These are phyloP conservation scores for Postia placenta DNA, from an alignment of 768 basidiomycete genomes.

Conservation along the genomic window DNA sequence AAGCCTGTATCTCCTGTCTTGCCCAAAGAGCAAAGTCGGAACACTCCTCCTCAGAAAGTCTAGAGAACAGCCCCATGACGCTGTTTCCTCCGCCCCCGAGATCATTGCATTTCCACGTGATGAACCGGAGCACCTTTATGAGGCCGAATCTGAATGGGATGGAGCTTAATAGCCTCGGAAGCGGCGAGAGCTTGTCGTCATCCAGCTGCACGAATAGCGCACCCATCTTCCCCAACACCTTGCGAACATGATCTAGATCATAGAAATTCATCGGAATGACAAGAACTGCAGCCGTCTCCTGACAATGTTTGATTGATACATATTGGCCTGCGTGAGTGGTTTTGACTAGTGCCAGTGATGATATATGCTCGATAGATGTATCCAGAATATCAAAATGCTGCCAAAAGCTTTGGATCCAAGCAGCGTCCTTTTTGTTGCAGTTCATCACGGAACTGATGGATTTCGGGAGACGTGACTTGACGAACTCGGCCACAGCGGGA, in stretches of 20 bases:
- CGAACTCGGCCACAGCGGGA: background rate
- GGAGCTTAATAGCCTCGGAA: background rate
- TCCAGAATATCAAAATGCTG: background rate
- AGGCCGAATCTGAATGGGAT: background rate
- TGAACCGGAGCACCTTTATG: background rate
- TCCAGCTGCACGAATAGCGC: constrained; percentile 1
- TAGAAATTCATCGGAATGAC: background rate
- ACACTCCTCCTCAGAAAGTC: background rate
- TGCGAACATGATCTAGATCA: background rate
- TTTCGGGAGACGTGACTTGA: background rate
- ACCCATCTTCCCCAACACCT: background rate
- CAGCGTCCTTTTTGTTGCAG: background rate
- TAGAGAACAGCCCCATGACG: background rate
- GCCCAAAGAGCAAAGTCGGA: background rate
- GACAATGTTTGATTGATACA: constrained; percentile 1
- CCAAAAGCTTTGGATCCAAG: constrained; percentile 5
- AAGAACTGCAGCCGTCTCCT: background rate
- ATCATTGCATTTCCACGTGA: background rate
- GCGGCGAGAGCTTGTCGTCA: too few relatives aligned
- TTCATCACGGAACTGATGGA: background rate
- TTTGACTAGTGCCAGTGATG: background rate
- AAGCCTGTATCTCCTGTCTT: background rate
- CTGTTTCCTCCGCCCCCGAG: background rate
- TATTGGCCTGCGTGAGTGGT: constrained; percentile 1
- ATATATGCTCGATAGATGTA: background rate